Conservation (phyloP, 345 rosid genomes). For the Brassica cretica region DNA sequence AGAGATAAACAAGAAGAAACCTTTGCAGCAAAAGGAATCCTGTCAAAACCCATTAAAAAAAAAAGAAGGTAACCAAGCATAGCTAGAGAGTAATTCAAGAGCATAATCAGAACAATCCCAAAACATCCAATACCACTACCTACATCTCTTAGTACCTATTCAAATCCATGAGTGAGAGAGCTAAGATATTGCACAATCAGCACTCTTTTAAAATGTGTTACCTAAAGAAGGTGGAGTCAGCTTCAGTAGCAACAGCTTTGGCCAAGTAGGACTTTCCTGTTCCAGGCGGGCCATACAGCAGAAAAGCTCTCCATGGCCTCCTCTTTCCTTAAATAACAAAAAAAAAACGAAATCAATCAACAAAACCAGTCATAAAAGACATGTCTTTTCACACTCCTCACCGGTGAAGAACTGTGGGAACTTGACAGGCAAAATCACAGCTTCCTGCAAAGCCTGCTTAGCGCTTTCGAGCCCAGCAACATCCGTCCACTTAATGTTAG, state of each 20-base stretch:
- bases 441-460: constrained; percentile 88
- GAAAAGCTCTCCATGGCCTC: constrained; percentile 88
- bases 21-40: not conserved
- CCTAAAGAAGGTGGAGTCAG: constrained; percentile 95
- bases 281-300: constrained; percentile 94
- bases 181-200: not conserved
- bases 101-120: not conserved
- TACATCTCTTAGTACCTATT: not conserved
- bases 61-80: not conserved
- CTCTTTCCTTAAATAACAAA: constrained; percentile 62
- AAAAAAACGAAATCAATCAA: not conserved
- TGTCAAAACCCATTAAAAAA: not conserved
- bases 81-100: not conserved
- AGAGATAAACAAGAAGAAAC: not conserved
- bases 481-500: constrained; percentile 84
- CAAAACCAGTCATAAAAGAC: not conserved
- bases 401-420: constrained; percentile 98
- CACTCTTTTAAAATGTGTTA: constrained; percentile 22
- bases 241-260: constrained; percentile 96
- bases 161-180: constrained; percentile 2
- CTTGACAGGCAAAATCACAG: constrained; percentile 90
- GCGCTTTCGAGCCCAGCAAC: constrained; percentile 97
- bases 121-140: not conserved
- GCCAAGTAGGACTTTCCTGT: constrained; percentile 95
- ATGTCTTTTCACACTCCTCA: constrained; percentile 10